Evolutionary conservation across 177 flowering plant genomes (phyloP).

Genomic region (Tripterygium wilfordii): DNA sequence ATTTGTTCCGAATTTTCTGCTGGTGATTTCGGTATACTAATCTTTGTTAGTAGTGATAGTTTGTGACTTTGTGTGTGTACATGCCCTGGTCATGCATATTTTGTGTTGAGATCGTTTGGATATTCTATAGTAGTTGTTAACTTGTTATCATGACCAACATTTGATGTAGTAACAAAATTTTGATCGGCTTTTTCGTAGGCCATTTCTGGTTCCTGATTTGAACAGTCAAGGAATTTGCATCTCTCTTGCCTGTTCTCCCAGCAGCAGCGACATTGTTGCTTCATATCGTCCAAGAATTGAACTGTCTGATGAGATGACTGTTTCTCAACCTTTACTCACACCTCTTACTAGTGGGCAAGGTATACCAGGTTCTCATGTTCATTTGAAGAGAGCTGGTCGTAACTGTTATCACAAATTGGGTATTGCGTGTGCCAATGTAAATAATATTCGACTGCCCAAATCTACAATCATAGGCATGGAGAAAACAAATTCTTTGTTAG

Average conservation of each 20-base stretch:
- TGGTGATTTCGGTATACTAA: too few species aligned
- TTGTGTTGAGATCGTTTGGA: too few species aligned
- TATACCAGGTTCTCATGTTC: slow-evolving; percentile 55
- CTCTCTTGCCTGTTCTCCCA: slow-evolving; percentile 66
- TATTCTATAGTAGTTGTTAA: too few species aligned
- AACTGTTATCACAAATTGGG: slow-evolving; percentile 34
- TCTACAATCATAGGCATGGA: slow-evolving; percentile 45
- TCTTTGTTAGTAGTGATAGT: too few species aligned
- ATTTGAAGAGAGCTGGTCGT: slow-evolving; percentile 29
- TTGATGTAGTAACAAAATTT: slow-evolving; percentile 1
- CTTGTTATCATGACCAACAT: background rate
- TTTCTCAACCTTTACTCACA: slow-evolving; percentile 40
- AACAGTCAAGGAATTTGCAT: slow-evolving; percentile 82
- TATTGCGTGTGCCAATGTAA: slow-evolving; percentile 37
- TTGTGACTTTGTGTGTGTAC: too few species aligned
- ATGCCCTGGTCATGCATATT: too few species aligned
- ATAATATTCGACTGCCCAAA: slow-evolving; percentile 55
- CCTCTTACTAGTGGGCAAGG: slow-evolving; percentile 34
- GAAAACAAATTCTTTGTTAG: slow-evolving; percentile 39
- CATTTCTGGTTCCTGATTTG: slow-evolving; percentile 48
- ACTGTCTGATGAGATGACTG: slow-evolving; percentile 17
- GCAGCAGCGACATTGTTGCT: slow-evolving; percentile 59
- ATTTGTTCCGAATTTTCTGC: too few species aligned
- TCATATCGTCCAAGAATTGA: slow-evolving; percentile 76
- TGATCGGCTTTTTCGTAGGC: slow-evolving; percentile 34